Conservation (phyloP, 2,329 filamentous ascomycete genomes). For the Beauveria sp. region DNA sequence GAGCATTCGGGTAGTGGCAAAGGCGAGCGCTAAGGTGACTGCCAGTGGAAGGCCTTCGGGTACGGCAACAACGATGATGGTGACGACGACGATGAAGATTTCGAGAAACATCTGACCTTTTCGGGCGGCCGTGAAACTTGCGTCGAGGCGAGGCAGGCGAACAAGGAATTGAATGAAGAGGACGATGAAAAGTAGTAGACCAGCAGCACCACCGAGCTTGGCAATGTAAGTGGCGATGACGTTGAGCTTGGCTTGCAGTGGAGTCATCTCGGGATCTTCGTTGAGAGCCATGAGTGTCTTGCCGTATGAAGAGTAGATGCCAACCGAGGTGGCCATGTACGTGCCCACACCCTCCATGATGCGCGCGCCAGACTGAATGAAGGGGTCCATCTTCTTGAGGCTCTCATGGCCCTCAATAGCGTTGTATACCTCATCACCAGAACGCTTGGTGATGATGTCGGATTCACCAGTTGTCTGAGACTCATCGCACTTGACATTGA, state of each 20-base stretch:
- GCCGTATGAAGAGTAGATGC: conserved; percentile 66
- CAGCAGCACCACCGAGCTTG: conserved; percentile 68
- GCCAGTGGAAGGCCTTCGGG: conserved; percentile 71
- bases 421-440: conserved; percentile 59
- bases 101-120: conserved; percentile 75
- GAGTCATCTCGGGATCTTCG: conserved; percentile 67
- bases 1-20: conserved; percentile 70
- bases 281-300: conserved; percentile 68
- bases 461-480: conserved; percentile 75
- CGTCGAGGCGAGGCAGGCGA: conserved; percentile 45
- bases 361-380: conserved; percentile 77
- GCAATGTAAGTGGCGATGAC: conserved; percentile 70
- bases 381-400: conserved; percentile 68
- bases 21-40: conserved; percentile 69
- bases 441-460: conserved; percentile 61
- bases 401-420: conserved; percentile 60
- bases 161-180: conserved; percentile 81
- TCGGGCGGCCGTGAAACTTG: conserved; percentile 49
- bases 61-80: conserved; percentile 72
- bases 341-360: conserved; percentile 72
- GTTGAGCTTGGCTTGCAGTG: conserved; percentile 69
- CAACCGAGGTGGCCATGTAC: conserved; percentile 66
- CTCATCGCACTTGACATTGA: conserved; percentile 70
- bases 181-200: conserved; percentile 72
- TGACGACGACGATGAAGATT: conserved; percentile 71